Evolutionary conservation across 2,329 filamentous ascomycete species (phyloP), one percentile per base, ranked within the genome.

Genomic region (Fusarium nurragi): DNA sequence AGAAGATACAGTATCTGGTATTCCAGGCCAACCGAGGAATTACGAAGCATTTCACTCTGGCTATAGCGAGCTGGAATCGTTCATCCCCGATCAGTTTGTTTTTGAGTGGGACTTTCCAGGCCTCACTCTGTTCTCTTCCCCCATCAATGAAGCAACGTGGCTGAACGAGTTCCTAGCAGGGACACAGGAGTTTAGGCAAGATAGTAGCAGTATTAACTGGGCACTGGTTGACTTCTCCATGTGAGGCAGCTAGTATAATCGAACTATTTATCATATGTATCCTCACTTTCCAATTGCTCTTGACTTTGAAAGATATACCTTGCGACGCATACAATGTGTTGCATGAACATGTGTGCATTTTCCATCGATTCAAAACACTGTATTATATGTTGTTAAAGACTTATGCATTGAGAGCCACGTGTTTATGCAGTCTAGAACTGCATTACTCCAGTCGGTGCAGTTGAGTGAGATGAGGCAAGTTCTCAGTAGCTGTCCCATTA

Each of bases 71-170:
- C 32, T 61, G 6, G 57, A 61, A 19, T 49, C 58, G 0, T 61
- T 61, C 9, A 19, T 61, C 2, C 50, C 58, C 10, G 58, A 61
- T 3, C 58, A 61, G 5, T 61, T 61, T 3, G 58, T 61, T 0
- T 61, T 61, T 5, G 58, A 61, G 19, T 61, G 56, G 58, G 58
- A 61, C 7, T 61, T 61, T 7, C 58, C 57, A 4, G 56, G 58
- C 0, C 21, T 61, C 2, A 61, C 56, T 0, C 3, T 61, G 5
- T 61, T 61, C 6, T 49, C 56, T 3, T 61, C 58, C 0, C 58
- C 58, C 1, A 49, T 56, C 2, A 28, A 61, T 12, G 58, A 61
- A 19, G 13, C 58, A 0, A 32, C 49, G 2, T 61, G 58, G 58
- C 13, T 61, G 0, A 62, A 26, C 13, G 58, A 62, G 12, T 43